phyloP scores from a whole-genome alignment of 129 eudicot species.

The Chrysanthemum lavandulifolium region DNA sequence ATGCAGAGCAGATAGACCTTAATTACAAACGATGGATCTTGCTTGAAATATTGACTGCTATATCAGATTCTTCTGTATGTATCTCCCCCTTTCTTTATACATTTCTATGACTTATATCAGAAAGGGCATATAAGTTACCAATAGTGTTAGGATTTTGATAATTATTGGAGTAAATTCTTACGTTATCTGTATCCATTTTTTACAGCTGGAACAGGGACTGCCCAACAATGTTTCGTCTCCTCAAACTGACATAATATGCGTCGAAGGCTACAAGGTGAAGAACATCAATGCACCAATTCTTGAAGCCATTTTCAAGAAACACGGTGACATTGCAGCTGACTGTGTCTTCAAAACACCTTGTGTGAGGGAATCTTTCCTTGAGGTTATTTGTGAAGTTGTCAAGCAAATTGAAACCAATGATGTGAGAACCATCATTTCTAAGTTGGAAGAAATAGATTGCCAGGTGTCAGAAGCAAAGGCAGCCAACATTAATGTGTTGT shows the following conservation, averaged over 20 bases:
- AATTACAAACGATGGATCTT: no score
- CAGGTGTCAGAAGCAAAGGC: conserved; percentile 26
- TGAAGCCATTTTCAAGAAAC: conserved; percentile 23
- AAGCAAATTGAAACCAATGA: conserved; percentile 18
- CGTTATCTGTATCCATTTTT: no score
- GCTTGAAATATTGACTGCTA: no score
- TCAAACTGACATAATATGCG: conserved; percentile 21
- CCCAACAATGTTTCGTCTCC: background rate
- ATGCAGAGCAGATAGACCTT: no score
- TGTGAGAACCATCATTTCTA: background rate
- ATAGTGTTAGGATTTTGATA: no score
- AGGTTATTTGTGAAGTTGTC: conserved; percentile 29
- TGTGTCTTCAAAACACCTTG: conserved; percentile 27
- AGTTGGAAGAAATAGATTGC: conserved; percentile 18
- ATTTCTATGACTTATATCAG: no score
- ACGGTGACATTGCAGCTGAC: conserved; percentile 32
- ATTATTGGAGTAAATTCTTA: no score
- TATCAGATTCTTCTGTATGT: no score
- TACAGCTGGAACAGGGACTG: no score
- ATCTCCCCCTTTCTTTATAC: no score
- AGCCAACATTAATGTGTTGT: conserved; percentile 29
- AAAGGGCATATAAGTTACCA: no score
- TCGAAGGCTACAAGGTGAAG: conserved; percentile 43
- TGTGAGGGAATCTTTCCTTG: conserved; percentile 22
- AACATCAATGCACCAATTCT: conserved; percentile 27